Base-by-base conservation (phyloP, 331 rosid species). In the Quercus tomentella region DNA sequence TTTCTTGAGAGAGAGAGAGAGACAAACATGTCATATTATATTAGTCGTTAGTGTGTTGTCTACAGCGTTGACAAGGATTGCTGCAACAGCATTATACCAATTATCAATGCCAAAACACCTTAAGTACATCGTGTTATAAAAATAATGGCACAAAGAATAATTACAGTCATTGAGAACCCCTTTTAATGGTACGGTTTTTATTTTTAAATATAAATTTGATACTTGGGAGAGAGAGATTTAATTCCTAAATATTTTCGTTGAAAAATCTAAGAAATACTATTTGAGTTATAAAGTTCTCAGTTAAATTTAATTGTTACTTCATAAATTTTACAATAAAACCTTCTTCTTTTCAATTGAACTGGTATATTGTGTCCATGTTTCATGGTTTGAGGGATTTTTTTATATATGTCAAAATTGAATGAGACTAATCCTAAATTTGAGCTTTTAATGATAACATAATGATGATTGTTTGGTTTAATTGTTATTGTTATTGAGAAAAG, bases 81-180 rank as follows among this genome's bases (percentile, higher is more conserved):
- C 70, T 33, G 11, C 74, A 37, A 58, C 70, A 20, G 45, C 67
- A 73, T 57, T 26, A 83, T 78, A 52, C 77, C 83, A 71, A 61
- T 76, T 33, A 45, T 60, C 66, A 61, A 23, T 8, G 9, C 54
- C 75, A 58, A 62, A 51, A 52, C 70, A 71, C 37, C n/a, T 26
- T 10, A 18, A 28, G 56, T n/a, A 70, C 81, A 51, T 77, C 73
- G 63, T 51, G 73, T 51, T 30, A 21, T 30, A 20, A 62, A 72
- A 54, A 16, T 51, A 70, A 57, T 69, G 63, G 54, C 16, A 72
- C 37, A 28, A 7, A 70, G 49, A 49, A 71, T 71, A 71, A 71
- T 71, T 49, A 3, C 17, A 14, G 54, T 14, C 1, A 14, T 49
- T 49, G 54, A 49, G 17, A 49, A 49, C 18, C 17, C 5, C 54